phyloP scores from a whole-genome alignment of 345 rosid genomes.

The Populus alba region DNA sequence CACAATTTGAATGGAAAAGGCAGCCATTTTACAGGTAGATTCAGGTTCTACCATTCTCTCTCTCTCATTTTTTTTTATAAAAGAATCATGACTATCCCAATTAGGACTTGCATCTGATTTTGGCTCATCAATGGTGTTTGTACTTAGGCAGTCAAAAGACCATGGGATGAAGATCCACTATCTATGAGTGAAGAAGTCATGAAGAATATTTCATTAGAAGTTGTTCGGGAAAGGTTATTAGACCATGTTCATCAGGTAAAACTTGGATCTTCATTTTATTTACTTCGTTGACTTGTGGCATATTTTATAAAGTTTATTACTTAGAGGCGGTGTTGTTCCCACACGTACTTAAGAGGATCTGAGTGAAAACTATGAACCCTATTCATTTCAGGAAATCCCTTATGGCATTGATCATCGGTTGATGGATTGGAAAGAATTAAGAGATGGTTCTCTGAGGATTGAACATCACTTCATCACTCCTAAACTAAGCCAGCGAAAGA shows the following conservation, averaged over 20 bases:
- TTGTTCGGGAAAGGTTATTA: slow-evolving; percentile 80
- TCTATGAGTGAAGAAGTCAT: slow-evolving; percentile 79
- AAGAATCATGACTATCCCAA: neutral
- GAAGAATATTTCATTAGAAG: slow-evolving; percentile 86
- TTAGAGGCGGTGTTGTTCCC: neutral
- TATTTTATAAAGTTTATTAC: neutral
- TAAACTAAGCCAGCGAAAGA: slow-evolving; percentile 80
- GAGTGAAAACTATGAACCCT: neutral
- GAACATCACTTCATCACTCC: slow-evolving; percentile 79
- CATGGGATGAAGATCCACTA: slow-evolving; percentile 88
- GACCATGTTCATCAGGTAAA: slow-evolving; percentile 90
- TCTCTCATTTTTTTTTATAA: neutral
- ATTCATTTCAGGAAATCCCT: slow-evolving; percentile 67
- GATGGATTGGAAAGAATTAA: slow-evolving; percentile 79
- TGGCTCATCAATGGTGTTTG: slow-evolving; percentile 24
- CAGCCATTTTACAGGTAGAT: neutral
- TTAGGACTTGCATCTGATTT: slow-evolving; percentile 10
- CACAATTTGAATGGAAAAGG: neutral
- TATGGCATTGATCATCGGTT: slow-evolving; percentile 74
- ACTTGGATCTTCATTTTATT: slow-evolving; percentile 2
- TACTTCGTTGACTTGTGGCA: neutral
- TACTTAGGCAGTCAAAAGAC: slow-evolving; percentile 81
- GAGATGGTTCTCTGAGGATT: slow-evolving; percentile 83
- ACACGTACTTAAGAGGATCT: neutral
- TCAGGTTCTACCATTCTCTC: neutral